Evolutionary conservation across 2,329 filamentous ascomycete genomes (phyloP).

Genomic region (Cladophialophora psammophila): DNA sequence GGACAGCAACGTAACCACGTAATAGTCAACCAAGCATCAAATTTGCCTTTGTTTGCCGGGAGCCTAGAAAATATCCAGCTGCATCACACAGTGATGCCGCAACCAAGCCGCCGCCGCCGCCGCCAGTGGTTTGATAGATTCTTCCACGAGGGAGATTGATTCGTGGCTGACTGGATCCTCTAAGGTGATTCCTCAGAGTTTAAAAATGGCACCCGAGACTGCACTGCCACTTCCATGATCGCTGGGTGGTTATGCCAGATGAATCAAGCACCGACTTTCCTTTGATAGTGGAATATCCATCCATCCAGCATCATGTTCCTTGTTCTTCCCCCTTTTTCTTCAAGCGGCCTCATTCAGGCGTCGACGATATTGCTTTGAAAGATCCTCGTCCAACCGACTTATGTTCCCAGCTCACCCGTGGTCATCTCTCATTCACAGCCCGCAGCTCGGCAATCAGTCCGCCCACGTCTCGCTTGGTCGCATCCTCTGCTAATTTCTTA

Average conservation of each 20-base stretch:
- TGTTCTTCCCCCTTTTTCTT: conserved; percentile 1
- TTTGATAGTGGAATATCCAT: not conserved
- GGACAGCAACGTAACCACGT: no score
- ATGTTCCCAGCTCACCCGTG: not conserved
- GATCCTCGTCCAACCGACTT: no score
- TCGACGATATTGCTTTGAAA: not conserved
- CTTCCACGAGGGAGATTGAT: conserved; percentile 8
- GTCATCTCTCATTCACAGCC: conserved; percentile 81
- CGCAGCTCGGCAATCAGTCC: conserved; percentile 81
- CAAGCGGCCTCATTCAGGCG: not conserved
- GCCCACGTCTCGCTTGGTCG: conserved; percentile 77
- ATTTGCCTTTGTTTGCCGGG: not conserved
- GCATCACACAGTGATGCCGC: not conserved
- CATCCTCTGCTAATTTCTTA: conserved; percentile 76
- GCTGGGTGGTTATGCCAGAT: not conserved
- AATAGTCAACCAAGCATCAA: not conserved
- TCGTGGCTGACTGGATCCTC: conserved; percentile 5
- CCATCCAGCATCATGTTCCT: not conserved
- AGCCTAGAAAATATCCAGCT: not conserved
- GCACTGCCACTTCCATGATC: conserved; percentile 21
- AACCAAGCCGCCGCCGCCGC: not conserved
- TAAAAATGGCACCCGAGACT: conserved; percentile 26
- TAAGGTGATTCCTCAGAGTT: conserved; percentile 14
- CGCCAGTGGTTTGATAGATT: conserved; percentile 6
- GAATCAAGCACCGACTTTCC: not conserved